Evolutionary conservation across 192 early-diverging fungal genomes (phyloP).

Genomic region (Rhizophagus clarus): DNA sequence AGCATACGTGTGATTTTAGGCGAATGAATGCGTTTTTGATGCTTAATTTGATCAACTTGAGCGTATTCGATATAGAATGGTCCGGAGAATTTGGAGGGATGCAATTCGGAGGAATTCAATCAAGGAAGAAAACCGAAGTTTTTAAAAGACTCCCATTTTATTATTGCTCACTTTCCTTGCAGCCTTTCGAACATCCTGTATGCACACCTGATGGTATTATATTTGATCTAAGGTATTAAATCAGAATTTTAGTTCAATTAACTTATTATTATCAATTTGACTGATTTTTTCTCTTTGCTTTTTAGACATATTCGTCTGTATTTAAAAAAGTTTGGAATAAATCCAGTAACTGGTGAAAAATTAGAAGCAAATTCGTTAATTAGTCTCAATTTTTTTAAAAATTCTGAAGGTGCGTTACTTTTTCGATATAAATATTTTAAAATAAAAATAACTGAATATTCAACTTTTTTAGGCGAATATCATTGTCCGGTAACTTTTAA

Average conservation of each 20-base stretch:
- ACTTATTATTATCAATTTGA: neutral
- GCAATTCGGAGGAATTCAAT: conserved; percentile 66
- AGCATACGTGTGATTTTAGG: neutral
- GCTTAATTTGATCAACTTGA: too few relatives aligned
- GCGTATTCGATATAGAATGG: conserved; percentile 38
- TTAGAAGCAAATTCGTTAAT: conserved; percentile 75
- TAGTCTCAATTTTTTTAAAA: conserved; percentile 81
- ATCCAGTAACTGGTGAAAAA: conserved; percentile 83
- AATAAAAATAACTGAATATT: neutral
- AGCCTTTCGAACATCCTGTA: conserved; percentile 83
- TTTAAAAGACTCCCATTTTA: conserved; percentile 81
- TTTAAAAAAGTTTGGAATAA: conserved; percentile 75
- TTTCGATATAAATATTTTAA: neutral
- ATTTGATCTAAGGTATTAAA: conserved; percentile 74
- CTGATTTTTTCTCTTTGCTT: neutral
- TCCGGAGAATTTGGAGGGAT: conserved; percentile 57
- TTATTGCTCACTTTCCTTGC: conserved; percentile 89
- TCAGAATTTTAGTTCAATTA: neutral
- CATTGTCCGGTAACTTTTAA: conserved; percentile 91
- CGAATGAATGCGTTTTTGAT: neutral
- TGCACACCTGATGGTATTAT: conserved; percentile 85
- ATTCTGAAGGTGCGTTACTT: conserved; percentile 54
- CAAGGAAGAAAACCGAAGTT: conserved; percentile 52
- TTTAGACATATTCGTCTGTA: conserved; percentile 76
- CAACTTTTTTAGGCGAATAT: conserved; percentile 59